These are phyloP conservation scores for Torulaspora delbrueckii DNA, from an alignment of 805 yeast species.

Conservation along the genomic window DNA sequence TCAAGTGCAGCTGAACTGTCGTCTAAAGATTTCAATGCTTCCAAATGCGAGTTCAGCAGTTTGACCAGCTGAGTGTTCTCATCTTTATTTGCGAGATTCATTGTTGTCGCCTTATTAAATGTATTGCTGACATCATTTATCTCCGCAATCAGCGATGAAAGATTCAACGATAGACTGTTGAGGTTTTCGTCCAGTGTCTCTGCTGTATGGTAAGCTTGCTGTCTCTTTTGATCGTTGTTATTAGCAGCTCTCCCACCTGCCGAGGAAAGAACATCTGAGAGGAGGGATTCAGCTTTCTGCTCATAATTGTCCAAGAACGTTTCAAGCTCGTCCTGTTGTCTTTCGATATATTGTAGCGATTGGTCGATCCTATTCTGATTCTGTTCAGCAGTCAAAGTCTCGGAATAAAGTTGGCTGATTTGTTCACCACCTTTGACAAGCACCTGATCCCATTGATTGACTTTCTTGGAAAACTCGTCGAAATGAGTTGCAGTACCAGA, in stretches of 20 bases:
- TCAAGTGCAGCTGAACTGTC: conserved; percentile 63
- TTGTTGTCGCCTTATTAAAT: conserved; percentile 56
- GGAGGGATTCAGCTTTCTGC: conserved; percentile 35
- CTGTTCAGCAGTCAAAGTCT: conserved; percentile 77
- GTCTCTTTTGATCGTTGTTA: conserved; percentile 74
- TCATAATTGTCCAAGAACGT: conserved; percentile 78
- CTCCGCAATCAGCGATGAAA: conserved; percentile 70
- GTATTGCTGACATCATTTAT: conserved; percentile 79
- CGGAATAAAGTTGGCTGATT: conserved; percentile 69
- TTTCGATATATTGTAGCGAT: conserved; percentile 75
- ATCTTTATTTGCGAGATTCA: conserved; percentile 34
- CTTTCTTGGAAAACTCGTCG: conserved; percentile 64
- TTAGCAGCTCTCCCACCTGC: conserved; percentile 25
- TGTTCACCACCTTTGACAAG: conserved; percentile 82
- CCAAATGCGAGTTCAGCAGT: conserved; percentile 81
- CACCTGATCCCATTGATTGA: conserved; percentile 80
- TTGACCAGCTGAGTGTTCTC: conserved; percentile 63
- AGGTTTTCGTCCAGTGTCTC: conserved; percentile 77
- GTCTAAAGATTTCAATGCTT: conserved; percentile 84
- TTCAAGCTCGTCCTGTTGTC: conserved; percentile 90
- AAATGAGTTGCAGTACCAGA: conserved; percentile 69
- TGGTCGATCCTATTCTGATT: conserved; percentile 84
- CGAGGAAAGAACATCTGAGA: conserved; percentile 37
- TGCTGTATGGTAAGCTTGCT: conserved; percentile 82
- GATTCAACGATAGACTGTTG: conserved; percentile 69